Evolutionary conservation across 2,329 filamentous ascomycete species (phyloP), one percentile per base, ranked within the genome.

Genomic region (Nothophaeocryptopus gaeumannii): DNA sequence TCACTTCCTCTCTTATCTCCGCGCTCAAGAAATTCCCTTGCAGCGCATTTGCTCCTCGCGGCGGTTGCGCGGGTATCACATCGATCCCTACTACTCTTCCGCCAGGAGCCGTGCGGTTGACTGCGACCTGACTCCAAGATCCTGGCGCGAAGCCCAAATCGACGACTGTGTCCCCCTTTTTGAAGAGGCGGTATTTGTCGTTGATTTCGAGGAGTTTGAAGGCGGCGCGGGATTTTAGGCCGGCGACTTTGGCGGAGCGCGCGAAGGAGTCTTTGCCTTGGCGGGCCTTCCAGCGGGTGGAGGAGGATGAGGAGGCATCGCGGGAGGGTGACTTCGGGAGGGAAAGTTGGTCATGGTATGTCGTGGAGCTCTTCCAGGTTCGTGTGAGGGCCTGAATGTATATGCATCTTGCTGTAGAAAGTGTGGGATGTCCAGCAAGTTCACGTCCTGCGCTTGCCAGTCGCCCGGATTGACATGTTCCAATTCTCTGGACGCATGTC

Each of bases 171-270:
- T 95, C 86, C 1, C 88, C 88, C 5, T 74, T 78, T 54, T 78
- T 82, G 71, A 99, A 96, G 14, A 99, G 71, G 43, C 76, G 81
- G 70, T 95, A 86, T 62, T 87, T 89, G 13, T 83, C 74, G 72
- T 97, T 86, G 71, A 99, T 89, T 77, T 96, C 88, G 13, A 96
- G 72, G 8, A 99, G 75, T 70, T 99, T 99, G 70, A 93, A 96
- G 0, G 91, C 93, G 20, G 93, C 93, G 55, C 93, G 83, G 62
- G 89, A 95, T 71, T 92, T 96, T 50, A 96, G 73, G 0, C 85
- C 85, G 58, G 87, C 79, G 2, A 95, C 83, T 63, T 83, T 86
- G 39, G 93, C 91, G 61, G 87, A 82, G 48, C 81, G 81, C 0
- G 86, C 81, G 67, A 83, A 95, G 13, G 71, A 72, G 72, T 99